phyloP scores from a whole-genome alignment of 2,329 filamentous ascomycete genomes.

The Hymenotorrendiella dingleyae region DNA sequence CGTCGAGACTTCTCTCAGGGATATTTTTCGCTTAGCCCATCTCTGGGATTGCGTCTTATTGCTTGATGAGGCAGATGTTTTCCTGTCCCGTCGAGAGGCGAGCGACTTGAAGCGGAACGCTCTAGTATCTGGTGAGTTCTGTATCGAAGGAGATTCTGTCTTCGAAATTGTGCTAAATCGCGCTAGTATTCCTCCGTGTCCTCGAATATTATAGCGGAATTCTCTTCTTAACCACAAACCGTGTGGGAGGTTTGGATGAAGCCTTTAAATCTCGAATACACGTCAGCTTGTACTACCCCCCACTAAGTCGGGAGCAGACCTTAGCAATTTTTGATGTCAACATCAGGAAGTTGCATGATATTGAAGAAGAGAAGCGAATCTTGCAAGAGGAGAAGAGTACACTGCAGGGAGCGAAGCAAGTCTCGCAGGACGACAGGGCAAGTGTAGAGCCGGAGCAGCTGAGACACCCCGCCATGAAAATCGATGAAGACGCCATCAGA shows the following conservation, averaged over 20 bases:
- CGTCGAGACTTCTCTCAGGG: conserved; percentile 3
- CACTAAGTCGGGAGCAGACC: neutral
- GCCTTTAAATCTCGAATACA: neutral
- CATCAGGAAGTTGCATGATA: neutral
- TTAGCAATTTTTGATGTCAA: neutral
- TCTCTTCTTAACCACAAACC: neutral
- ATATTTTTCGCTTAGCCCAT: conserved; percentile 1
- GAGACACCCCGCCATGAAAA: neutral
- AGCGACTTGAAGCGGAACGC: neutral
- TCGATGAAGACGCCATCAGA: conserved; percentile 4
- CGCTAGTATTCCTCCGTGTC: neutral
- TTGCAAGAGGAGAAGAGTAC: no score
- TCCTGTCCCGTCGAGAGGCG: neutral
- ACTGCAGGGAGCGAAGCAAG: no score
- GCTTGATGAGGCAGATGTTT: conserved; percentile 4
- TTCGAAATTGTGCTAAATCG: no score
- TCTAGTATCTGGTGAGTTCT: neutral
- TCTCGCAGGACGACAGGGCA: no score
- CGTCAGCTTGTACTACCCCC: neutral
- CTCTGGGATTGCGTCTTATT: conserved; percentile 9
- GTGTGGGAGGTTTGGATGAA: neutral
- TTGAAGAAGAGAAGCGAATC: neutral
- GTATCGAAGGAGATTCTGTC: neutral
- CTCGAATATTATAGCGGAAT: neutral
- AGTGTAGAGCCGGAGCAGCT: no score